A percentile compares a stretch with the other conserved stretches of the same genome.
Evolutionary conservation across 257 asterid species (phyloP).

Genomic region (Echium plantagineum): DNA sequence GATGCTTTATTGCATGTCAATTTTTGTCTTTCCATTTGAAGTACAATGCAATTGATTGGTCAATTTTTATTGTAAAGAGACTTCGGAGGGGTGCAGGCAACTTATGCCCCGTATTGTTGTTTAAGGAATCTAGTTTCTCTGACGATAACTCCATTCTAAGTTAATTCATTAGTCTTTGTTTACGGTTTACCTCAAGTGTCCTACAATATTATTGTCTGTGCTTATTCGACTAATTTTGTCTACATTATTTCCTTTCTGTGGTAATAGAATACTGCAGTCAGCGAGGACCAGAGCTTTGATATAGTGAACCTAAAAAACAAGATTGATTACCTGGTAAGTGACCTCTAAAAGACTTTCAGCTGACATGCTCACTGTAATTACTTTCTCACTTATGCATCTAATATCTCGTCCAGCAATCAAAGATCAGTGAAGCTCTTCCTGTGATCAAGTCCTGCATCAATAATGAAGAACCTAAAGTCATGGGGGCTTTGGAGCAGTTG

Average conservation of each 20-base stretch:
- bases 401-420: conserved; percentile 38
- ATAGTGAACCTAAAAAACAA: conserved; percentile 41
- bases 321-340: conserved; percentile 49
- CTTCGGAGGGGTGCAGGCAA: no score
- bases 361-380: background rate
- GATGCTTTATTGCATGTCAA: no score
- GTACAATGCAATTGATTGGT: no score
- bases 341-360: background rate
- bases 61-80: no score
- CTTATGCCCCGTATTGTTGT: no score
- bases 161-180: no score
- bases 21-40: background rate
- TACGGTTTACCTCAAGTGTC: background rate
- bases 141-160: no score
- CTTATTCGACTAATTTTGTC: background rate
- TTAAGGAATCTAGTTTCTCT: no score
- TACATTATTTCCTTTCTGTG: conserved; percentile 3
- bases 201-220: background rate
- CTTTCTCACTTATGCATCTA: background rate
- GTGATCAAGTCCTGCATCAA: conserved; percentile 43
- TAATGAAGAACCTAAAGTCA: conserved; percentile 27
- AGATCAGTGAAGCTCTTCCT: conserved; percentile 31
- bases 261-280: conserved; percentile 25
- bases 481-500: conserved; percentile 40
- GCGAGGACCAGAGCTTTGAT: conserved; percentile 29